Base-by-base conservation (phyloP, 2,329 filamentous ascomycete species). In the Cladobotryum protrusum region DNA sequence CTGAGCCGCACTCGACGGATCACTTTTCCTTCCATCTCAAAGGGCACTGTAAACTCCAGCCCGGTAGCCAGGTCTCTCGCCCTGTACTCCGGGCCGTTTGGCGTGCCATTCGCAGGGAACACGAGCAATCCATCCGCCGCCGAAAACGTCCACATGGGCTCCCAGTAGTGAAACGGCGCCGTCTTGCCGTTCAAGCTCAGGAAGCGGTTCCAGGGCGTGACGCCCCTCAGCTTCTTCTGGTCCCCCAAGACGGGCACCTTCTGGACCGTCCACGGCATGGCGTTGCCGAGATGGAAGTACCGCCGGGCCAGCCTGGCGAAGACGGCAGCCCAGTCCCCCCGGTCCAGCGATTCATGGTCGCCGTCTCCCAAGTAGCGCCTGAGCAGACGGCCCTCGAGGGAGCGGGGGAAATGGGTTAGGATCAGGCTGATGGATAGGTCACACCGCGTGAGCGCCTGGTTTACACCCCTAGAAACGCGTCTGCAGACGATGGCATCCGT, bases 1-100 rank as follows among this genome's bases (percentile, higher is more conserved):
- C 74, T 72, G 4, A 85, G 65, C 13, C 81, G 72, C 3, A 82
- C 62, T 12, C 81, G 72, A 12, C 81, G 71, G 20, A 84, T 66
- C 33, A 77, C 70, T 55, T 75, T 81, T 7, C 67, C 68, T 1
- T 60, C 52, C 5, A 70, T 65, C 34, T 76, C 66, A 54, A 85
- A 82, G 1, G 79, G 77, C 14, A 84, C 68, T 2, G 62, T 59
- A 24, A 68, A 64, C n/a, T 69, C 63, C 4, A 58, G 56, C 9
- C 72, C 65, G 1, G 69, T 72, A 18, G 69, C 70, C 2, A 84
- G 56, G 57, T 84, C 79, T 51, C 77, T 66, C 2, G 79, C 65
- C 5, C 73, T 67, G 56, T 74, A 76, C 8, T 59, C 49, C 11
- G 44, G 24, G 37, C n/a, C 32, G 24, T 11, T 33, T 5, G 52